phyloP scores from a whole-genome alignment of 805 yeast species.

The Saturnispora sekii region DNA sequence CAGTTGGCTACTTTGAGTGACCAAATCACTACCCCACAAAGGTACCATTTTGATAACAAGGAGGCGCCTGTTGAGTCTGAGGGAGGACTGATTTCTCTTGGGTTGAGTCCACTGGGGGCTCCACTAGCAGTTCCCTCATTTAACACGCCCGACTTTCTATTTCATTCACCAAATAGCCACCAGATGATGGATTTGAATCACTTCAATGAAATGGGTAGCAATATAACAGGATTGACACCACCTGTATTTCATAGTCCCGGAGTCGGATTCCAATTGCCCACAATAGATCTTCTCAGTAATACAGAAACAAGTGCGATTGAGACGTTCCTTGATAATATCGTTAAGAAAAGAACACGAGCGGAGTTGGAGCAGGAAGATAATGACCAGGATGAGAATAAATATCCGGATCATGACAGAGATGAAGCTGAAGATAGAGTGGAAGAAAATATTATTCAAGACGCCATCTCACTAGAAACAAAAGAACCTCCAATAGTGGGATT shows the following conservation, averaged over 20 bases:
- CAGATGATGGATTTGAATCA: no score
- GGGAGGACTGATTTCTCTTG: no score
- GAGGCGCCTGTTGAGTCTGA: no score
- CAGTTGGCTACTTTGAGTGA: conserved; percentile 1
- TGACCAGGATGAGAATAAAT: neutral
- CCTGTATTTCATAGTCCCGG: neutral
- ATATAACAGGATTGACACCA: no score
- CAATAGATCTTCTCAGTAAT: conserved; percentile 23
- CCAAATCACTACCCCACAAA: conserved; percentile 1
- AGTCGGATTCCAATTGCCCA: neutral
- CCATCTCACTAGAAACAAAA: no score
- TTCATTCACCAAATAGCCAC: no score
- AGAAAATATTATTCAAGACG: neutral
- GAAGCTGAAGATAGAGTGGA: neutral
- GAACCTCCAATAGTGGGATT: no score
- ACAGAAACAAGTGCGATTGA: conserved; percentile 29
- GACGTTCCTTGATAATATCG: conserved; percentile 29
- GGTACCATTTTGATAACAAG: neutral
- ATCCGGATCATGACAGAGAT: neutral
- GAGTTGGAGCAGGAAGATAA: neutral
- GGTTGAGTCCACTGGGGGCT: no score
- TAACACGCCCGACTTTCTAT: no score
- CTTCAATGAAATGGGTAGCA: no score
- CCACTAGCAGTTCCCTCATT: no score
- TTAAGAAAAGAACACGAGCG: conserved; percentile 18